Evolutionary conservation across 2,329 filamentous ascomycete species (phyloP).

Genomic region (Neocatenulostroma microsporum): DNA sequence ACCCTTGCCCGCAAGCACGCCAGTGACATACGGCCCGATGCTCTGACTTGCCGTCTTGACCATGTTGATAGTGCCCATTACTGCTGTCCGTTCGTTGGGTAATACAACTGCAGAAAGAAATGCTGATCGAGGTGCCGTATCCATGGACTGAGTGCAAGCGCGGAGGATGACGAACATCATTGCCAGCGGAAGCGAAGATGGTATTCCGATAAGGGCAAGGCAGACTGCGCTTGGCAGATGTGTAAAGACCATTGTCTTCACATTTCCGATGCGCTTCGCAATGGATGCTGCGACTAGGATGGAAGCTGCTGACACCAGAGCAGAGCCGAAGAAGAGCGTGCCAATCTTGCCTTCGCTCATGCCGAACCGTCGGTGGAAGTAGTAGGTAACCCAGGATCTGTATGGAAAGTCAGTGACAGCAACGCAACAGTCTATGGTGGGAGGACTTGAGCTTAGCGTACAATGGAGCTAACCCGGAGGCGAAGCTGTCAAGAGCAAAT

Average conservation of each 20-base stretch:
- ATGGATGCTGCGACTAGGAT: constrained; percentile 52
- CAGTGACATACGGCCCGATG: constrained; percentile 56
- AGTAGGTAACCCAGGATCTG: constrained; percentile 52
- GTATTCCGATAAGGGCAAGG: constrained; percentile 52
- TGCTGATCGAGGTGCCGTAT: constrained; percentile 60
- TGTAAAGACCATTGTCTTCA: constrained; percentile 58
- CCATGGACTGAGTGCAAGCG: constrained; percentile 59
- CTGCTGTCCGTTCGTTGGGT: constrained; percentile 59
- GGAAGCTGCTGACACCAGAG: constrained; percentile 32
- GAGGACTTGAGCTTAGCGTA: too few relatives aligned
- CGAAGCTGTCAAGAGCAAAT: constrained; percentile 61
- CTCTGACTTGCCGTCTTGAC: constrained; percentile 59
- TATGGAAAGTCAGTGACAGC: too few relatives aligned
- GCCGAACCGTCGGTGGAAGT: constrained; percentile 47
- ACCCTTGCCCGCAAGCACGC: constrained; percentile 49
- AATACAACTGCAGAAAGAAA: constrained; percentile 60
- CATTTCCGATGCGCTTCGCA: constrained; percentile 53
- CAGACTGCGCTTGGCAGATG: constrained; percentile 62
- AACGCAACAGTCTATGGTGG: too few relatives aligned
- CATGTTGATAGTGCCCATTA: constrained; percentile 63
- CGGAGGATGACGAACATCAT: constrained; percentile 56
- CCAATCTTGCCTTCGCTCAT: constrained; percentile 46
- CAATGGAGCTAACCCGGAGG: constrained; percentile 23
- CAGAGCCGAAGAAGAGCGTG: constrained; percentile 44
- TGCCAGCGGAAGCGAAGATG: constrained; percentile 46